Percentiles rank a stretch among this genome's conserved stretches.
Evolutionary conservation across 2,329 filamentous ascomycete genomes (phyloP).

Genomic region (Hypoxylon sp.): DNA sequence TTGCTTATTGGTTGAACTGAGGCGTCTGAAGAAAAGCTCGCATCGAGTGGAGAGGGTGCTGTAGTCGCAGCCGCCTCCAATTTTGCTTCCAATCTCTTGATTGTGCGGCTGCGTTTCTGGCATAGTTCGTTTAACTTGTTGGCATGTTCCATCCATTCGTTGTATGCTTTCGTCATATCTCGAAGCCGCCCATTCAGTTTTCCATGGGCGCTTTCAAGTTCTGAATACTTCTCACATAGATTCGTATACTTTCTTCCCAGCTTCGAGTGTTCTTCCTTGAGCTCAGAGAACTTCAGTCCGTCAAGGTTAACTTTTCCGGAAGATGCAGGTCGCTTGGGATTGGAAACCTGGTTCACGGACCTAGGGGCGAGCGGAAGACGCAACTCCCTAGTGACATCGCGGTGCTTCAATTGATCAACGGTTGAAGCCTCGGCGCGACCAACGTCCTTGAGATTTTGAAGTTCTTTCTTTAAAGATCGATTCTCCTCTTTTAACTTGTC

Average conservation of each 20-base stretch:
- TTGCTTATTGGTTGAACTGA: slow-evolving; percentile 19
- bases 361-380: slow-evolving; percentile 48
- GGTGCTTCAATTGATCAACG: slow-evolving; percentile 4
- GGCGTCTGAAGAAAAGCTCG: slow-evolving; percentile 45
- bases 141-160: slow-evolving; percentile 61
- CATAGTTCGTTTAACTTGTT: slow-evolving; percentile 55
- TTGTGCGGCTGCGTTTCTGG: slow-evolving; percentile 51
- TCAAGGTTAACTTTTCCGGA: slow-evolving; percentile 36
- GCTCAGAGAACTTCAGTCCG: slow-evolving; percentile 37
- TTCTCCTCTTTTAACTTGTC: slow-evolving; percentile 59
- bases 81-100: slow-evolving; percentile 59
- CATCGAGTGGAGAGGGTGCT: slow-evolving; percentile 31
- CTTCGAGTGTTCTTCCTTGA: slow-evolving; percentile 53
- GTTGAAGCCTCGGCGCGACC: slow-evolving; percentile 22
- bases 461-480: slow-evolving; percentile 54
- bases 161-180: slow-evolving; percentile 57
- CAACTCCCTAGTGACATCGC: slow-evolving; percentile 18
- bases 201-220: slow-evolving; percentile 45
- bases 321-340: slow-evolving; percentile 37
- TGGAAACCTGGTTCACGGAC: slow-evolving; percentile 44
- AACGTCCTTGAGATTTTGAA: slow-evolving; percentile 50
- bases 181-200: slow-evolving; percentile 55
- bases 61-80: slow-evolving; percentile 39
- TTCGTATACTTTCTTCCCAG: slow-evolving; percentile 58
- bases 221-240: slow-evolving; percentile 49